Evolutionary conservation across 2,329 filamentous ascomycete genomes (phyloP).

Genomic region (Paecilomyces niveus): DNA sequence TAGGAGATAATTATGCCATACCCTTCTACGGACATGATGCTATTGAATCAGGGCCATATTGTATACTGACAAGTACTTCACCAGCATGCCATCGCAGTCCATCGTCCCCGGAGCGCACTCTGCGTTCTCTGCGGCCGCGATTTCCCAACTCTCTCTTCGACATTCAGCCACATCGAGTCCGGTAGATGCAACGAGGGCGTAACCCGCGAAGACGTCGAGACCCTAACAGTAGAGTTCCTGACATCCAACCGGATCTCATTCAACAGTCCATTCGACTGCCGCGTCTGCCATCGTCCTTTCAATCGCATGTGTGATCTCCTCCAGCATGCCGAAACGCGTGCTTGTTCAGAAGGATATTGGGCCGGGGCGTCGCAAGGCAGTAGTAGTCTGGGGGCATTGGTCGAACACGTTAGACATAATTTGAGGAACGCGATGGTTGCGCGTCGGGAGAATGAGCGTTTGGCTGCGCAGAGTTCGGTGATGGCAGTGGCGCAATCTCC

Average conservation of each 20-base stretch:
- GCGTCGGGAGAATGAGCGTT: neutral
- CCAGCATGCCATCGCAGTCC: slow-evolving; percentile 2
- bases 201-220: slow-evolving; percentile 5
- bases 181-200: slow-evolving; percentile 11
- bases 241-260: neutral
- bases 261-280: slow-evolving; percentile 8
- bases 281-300: slow-evolving; percentile 9
- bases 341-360: slow-evolving; percentile 10
- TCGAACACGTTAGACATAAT: slow-evolving; percentile 8
- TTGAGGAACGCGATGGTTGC: neutral
- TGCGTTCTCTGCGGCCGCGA: slow-evolving; percentile 12
- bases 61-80: neutral
- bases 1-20: neutral
- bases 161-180: slow-evolving; percentile 17
- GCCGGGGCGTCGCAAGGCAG: neutral
- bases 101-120: slow-evolving; percentile 9
- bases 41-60: too few species aligned
- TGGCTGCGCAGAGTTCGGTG: neutral
- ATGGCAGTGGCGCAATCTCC: neutral
- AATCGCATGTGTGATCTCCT: slow-evolving; percentile 12
- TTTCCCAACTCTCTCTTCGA: slow-evolving; percentile 10
- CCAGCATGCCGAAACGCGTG: slow-evolving; percentile 14
- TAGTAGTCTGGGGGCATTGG: slow-evolving; percentile 6
- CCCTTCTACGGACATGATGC: too few species aligned
- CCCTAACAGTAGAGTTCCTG: slow-evolving; percentile 6